Base-by-base conservation (phyloP, 179 eudicot genomes). In the Corrigiola litoralis region DNA sequence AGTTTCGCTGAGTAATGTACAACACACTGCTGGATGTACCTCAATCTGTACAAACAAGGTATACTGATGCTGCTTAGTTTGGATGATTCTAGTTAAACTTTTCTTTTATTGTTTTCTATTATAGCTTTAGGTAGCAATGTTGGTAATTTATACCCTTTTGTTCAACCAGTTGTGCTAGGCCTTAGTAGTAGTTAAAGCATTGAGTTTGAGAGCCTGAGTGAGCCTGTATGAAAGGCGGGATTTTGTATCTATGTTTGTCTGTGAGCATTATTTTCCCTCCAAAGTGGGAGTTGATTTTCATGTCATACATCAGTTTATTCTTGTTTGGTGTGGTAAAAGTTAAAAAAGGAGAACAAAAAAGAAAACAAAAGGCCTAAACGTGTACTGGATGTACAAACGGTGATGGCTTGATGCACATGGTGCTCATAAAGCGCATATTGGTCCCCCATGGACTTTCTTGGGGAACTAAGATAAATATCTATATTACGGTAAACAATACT, bases 1-100 rank as follows among this genome's bases (percentile, higher is more conserved):
- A 48, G 66, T 59, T 51, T 36, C 34, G 56, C 71, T 59, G 40
- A 66, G 72, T 66, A 66, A 66, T 72, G 71, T 72, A 72, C 75
- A 56, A 33, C 68, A n/a, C n/a, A n/a, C 69, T 36, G 38, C 41
- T 11, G 63, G 38, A 78, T 54, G 66, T 65, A 61, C 58, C 57
- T 61, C 53, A 67, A 24, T 41, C 42, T 73, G 77, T 77, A 74
- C 79, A 68, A 74, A 75, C 72, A 80, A 53, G 77, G 72, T 72
- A 42, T 63, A 59, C 40, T 37, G 78, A 55, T 75, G 80, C 76
- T 72, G 77, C 64, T 63, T 56, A 13, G 23, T 9, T 21, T 29
- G 44, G 64, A 41, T 21, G 1, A 33, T 47, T 38, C 31, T 50
- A 66, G 67, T 37, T 33, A 59, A 48, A 63, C 49, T 58, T 64